Conservation (phyloP, 2,329 filamentous ascomycete species). For the Teratosphaeria viscida region DNA sequence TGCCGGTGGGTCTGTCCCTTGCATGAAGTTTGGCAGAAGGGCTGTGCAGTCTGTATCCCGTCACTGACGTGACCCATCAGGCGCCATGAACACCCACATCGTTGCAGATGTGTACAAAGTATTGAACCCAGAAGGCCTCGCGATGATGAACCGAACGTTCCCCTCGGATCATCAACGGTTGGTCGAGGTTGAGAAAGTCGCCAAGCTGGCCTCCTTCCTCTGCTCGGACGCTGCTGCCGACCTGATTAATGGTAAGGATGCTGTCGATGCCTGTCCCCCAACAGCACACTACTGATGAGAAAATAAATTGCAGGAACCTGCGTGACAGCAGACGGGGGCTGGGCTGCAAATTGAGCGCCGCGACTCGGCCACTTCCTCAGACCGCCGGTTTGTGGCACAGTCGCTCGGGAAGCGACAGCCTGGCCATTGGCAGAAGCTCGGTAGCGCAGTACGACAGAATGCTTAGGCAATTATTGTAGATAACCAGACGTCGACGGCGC, state of each 20-base stretch:
- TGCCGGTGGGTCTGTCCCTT: slow-evolving; percentile 2
- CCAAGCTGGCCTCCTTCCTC: slow-evolving; percentile 24
- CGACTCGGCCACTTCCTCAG: neutral
- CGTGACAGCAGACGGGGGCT: slow-evolving; percentile 18
- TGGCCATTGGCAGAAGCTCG: neutral
- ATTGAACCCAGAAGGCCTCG: slow-evolving; percentile 22
- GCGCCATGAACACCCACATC: slow-evolving; percentile 49
- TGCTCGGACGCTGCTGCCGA: slow-evolving; percentile 21
- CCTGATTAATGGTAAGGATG: slow-evolving; percentile 21
- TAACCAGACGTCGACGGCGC: neutral
- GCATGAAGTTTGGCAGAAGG: neutral
- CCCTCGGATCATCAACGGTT: slow-evolving; percentile 7
- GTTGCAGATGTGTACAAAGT: slow-evolving; percentile 29
- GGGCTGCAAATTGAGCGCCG: slow-evolving; percentile 10
- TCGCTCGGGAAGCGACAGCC: neutral
- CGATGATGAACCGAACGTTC: slow-evolving; percentile 13
- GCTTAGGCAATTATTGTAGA: neutral
- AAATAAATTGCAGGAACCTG: slow-evolving; percentile 7
- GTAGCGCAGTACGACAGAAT: neutral
- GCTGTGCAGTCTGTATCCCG: neutral
- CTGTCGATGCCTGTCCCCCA: neutral
- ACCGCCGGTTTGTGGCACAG: neutral
- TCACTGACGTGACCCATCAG: slow-evolving; percentile 23
- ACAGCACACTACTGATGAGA: neutral
- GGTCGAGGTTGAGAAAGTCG: slow-evolving; percentile 22